phyloP scores from a whole-genome alignment of 371 early-diverging fungal species.

The Mucor circinelloides region DNA sequence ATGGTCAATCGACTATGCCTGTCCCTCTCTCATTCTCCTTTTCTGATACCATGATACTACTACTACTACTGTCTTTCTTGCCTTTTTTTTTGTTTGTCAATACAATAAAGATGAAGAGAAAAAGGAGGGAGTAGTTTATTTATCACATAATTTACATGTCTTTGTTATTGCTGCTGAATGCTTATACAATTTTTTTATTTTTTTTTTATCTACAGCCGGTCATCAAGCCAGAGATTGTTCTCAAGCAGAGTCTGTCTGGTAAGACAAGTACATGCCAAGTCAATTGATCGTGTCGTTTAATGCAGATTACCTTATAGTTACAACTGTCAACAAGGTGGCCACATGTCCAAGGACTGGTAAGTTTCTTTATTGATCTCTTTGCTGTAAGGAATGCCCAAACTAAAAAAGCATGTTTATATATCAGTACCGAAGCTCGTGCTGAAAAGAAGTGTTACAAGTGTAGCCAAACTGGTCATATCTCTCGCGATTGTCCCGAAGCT shows the following conservation, averaged over 20 bases:
- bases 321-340: conserved; percentile 62
- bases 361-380: conserved; percentile 1
- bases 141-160: not conserved
- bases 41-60: not conserved
- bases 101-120: conserved; percentile 9
- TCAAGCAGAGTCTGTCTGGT: conserved; percentile 61
- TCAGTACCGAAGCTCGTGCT: conserved; percentile 60
- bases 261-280: conserved; percentile 17
- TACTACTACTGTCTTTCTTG: not conserved
- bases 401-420: not conserved
- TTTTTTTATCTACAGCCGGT: conserved; percentile 47
- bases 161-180: conserved; percentile 7
- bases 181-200: conserved; percentile 15
- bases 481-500: conserved; percentile 62
- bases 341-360: conserved; percentile 61
- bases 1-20: not conserved
- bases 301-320: conserved; percentile 41
- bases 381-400: not conserved
- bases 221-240: conserved; percentile 68
- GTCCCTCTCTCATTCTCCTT: not conserved
- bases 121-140: conserved; percentile 2
- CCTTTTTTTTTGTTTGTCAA: conserved; percentile 5
- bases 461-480: conserved; percentile 62
- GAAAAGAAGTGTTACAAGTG: conserved; percentile 64
- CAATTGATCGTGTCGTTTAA: not conserved